Conservation (phyloP, 2,329 filamentous ascomycete species). For the Fusarium verticillioides region DNA sequence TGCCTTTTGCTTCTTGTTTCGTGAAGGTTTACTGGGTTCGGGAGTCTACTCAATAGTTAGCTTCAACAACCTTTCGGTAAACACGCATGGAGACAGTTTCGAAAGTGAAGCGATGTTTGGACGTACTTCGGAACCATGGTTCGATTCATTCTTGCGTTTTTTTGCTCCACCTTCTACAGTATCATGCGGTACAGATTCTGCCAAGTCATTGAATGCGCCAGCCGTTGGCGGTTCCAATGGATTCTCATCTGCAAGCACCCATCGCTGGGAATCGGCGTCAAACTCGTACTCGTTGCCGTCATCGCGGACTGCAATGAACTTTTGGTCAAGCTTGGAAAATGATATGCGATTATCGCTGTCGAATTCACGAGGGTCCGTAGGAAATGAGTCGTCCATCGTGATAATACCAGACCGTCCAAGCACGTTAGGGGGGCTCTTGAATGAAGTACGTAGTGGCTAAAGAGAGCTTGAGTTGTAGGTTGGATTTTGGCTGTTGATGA, state of each 20-base stretch:
- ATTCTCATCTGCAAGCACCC: conserved; percentile 73
- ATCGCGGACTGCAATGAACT: conserved; percentile 85
- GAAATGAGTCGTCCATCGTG: conserved; percentile 57
- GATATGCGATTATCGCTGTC: conserved; percentile 84
- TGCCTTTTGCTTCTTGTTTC: conserved; percentile 60
- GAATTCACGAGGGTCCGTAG: conserved; percentile 74
- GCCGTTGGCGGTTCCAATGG: conserved; percentile 51
- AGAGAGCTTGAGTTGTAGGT: neutral
- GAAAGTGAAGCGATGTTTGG: neutral
- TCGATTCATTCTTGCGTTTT: conserved; percentile 58
- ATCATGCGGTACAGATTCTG: conserved; percentile 41
- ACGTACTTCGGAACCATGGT: conserved; percentile 57
- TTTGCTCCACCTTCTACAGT: conserved; percentile 43
- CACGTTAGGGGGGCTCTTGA: neutral
- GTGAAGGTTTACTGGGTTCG: conserved; percentile 51
- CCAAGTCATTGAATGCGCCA: conserved; percentile 53
- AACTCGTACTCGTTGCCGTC: conserved; percentile 89
- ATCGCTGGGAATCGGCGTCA: conserved; percentile 75
- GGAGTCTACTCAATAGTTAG: conserved; percentile 36
- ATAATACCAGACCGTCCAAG: neutral
- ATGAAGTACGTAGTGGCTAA: neutral
- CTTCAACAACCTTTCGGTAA: neutral
- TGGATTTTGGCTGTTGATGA: conserved; percentile 17
- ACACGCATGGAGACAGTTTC: neutral
- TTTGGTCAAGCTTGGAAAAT: conserved; percentile 83